Percentiles rank a stretch among this genome's conserved stretches.
phyloP scores from a whole-genome alignment of 202 grass and related monocot species.

The Eragrostis tef region DNA sequence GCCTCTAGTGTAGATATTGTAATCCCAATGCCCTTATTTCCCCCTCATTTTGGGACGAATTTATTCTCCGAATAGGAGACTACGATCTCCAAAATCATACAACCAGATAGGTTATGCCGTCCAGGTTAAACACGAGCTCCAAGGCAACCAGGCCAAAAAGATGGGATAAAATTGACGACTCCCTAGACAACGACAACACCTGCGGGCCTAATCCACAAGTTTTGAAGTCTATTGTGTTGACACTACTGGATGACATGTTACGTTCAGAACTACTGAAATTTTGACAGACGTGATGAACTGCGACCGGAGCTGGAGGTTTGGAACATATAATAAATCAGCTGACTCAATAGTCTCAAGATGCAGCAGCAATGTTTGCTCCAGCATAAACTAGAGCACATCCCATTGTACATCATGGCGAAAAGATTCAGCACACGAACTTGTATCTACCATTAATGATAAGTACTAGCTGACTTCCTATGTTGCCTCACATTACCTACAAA shows the following conservation, averaged over 20 bases:
- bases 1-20: too few species aligned
- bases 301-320: too few species aligned
- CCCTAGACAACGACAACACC: too few species aligned
- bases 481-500: slow-evolving; percentile 37
- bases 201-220: not conserved
- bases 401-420: slow-evolving; percentile 12
- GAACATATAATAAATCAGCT: not conserved
- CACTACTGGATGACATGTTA: not conserved
- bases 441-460: slow-evolving; percentile 36
- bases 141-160: not conserved
- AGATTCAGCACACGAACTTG: slow-evolving; percentile 20
- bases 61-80: too few species aligned
- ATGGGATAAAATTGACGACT: too few species aligned
- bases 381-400: not conserved
- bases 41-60: too few species aligned
- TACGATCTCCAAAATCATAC: too few species aligned
- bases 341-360: not conserved
- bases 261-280: not conserved
- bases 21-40: too few species aligned
- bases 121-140: not conserved
- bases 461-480: slow-evolving; percentile 2
- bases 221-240: too few species aligned
- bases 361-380: not conserved
- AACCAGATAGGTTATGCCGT: too few species aligned
- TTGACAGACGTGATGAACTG: not conserved